phyloP scores from a whole-genome alignment of 192 early-diverging fungal genomes.

The Entomortierella lignicola region DNA sequence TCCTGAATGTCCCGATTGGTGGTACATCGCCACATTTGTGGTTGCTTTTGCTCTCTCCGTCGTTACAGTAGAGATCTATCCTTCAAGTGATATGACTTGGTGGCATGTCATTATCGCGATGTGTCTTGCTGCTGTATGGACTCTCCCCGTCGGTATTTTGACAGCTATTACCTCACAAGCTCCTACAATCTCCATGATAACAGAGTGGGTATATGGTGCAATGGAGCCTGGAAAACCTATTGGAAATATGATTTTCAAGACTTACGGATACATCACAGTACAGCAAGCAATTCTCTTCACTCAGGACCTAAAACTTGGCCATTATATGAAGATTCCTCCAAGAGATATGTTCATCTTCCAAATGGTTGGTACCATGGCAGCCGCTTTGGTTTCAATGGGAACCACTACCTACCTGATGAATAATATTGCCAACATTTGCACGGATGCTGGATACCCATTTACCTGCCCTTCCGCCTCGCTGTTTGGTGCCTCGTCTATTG shows the following conservation, averaged over 20 bases:
- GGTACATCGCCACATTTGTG: slow-evolving; percentile 74
- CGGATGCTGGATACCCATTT: slow-evolving; percentile 70
- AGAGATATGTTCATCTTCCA: slow-evolving; percentile 84
- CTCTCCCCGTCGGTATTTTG: slow-evolving; percentile 73
- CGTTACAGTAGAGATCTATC: slow-evolving; percentile 58
- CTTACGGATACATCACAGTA: slow-evolving; percentile 68
- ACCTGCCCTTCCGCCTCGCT: slow-evolving; percentile 67
- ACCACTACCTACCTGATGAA: slow-evolving; percentile 76
- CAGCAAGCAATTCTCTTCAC: slow-evolving; percentile 71
- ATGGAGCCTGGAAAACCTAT: slow-evolving; percentile 71
- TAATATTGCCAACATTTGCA: slow-evolving; percentile 68
- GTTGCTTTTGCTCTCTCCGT: slow-evolving; percentile 64
- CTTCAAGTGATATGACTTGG: slow-evolving; percentile 68
- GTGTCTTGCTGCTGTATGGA: slow-evolving; percentile 60
- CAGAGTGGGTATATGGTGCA: slow-evolving; percentile 76
- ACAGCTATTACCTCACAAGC: slow-evolving; percentile 70
- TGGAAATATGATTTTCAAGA: slow-evolving; percentile 79
- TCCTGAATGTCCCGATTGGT: slow-evolving; percentile 81
- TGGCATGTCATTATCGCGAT: slow-evolving; percentile 67
- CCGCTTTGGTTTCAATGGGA: slow-evolving; percentile 74
- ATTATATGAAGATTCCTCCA: slow-evolving; percentile 88
- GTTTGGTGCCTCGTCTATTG: slow-evolving; percentile 79
- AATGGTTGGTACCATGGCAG: slow-evolving; percentile 77
- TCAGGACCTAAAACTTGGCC: slow-evolving; percentile 79
- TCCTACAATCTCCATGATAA: slow-evolving; percentile 70